Conservation (phyloP, 1,284 basidiomycete genomes). For the Cryptococcus sp. region DNA sequence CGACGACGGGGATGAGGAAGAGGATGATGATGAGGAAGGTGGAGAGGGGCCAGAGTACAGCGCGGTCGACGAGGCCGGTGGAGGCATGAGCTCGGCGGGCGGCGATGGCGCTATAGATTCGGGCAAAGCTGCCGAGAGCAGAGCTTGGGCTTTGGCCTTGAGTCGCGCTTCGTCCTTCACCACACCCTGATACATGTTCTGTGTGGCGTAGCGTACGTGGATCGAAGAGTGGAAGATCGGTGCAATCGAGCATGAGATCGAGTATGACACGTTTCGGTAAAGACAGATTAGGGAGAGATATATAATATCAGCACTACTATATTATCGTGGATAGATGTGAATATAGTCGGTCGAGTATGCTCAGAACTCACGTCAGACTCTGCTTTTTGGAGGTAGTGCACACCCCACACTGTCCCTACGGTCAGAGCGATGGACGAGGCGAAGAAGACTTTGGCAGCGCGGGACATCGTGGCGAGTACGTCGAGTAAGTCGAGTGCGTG, state of each 20-base stretch:
- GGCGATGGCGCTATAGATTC: background rate
- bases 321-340: background rate
- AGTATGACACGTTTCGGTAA: background rate
- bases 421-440: slow-evolving; percentile 67
- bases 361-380: slow-evolving; percentile 71
- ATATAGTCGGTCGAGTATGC: background rate
- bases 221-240: background rate
- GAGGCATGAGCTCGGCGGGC: slow-evolving; percentile 1
- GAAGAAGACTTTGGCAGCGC: slow-evolving; percentile 75
- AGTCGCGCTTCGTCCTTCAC: slow-evolving; percentile 78
- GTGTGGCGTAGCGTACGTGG: background rate
- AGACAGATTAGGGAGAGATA: background rate
- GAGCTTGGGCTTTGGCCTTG: slow-evolving; percentile 30
- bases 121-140: background rate
- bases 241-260: slow-evolving; percentile 4
- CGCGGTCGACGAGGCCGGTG: background rate
- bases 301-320: background rate
- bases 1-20: background rate
- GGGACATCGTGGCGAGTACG: slow-evolving; percentile 60
- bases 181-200: slow-evolving; percentile 91
- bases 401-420: slow-evolving; percentile 78
- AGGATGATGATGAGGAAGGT: background rate
- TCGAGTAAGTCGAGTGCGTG: background rate
- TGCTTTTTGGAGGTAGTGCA: slow-evolving; percentile 82
- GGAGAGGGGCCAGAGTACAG: background rate